phyloP scores from a whole-genome alignment of 2,329 filamentous ascomycete genomes.

The Fusarium pseudograminearum region DNA sequence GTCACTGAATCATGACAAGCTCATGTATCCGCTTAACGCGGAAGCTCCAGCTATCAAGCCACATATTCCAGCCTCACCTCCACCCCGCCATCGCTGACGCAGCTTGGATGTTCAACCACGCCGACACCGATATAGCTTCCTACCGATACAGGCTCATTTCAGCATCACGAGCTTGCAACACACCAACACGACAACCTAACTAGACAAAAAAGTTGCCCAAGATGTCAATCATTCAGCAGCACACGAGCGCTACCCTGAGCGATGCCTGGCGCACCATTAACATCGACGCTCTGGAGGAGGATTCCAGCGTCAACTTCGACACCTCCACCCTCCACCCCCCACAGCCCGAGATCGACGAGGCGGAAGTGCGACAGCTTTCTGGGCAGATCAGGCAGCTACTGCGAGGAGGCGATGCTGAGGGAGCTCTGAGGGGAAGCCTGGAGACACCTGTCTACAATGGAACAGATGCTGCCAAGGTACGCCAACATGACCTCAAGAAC shows the following conservation, averaged over 20 bases:
- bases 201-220: constrained; percentile 7
- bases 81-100: constrained; percentile 53
- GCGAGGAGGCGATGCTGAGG: constrained; percentile 87
- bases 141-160: constrained; percentile 4
- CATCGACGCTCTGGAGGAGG: constrained; percentile 90
- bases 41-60: constrained; percentile 18
- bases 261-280: constrained; percentile 90
- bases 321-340: constrained; percentile 83
- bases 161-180: constrained; percentile 14
- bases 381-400: constrained; percentile 89
- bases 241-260: constrained; percentile 69
- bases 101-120: constrained; percentile 41
- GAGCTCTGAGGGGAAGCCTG: constrained; percentile 83
- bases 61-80: constrained; percentile 46
- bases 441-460: constrained; percentile 85
- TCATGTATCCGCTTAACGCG: not conserved
- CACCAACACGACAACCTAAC: not conserved
- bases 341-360: constrained; percentile 78
- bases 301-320: constrained; percentile 93
- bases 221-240: constrained; percentile 77
- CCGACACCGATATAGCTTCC: constrained; percentile 35
- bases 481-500: not conserved
- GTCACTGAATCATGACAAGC: not conserved
- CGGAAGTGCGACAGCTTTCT: constrained; percentile 81
- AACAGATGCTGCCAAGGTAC: constrained; percentile 68